Evolutionary conservation across 1,139 yeast genomes (phyloP), one percentile per base, ranked within the genome.

Genomic region (Candida tropicalis): DNA sequence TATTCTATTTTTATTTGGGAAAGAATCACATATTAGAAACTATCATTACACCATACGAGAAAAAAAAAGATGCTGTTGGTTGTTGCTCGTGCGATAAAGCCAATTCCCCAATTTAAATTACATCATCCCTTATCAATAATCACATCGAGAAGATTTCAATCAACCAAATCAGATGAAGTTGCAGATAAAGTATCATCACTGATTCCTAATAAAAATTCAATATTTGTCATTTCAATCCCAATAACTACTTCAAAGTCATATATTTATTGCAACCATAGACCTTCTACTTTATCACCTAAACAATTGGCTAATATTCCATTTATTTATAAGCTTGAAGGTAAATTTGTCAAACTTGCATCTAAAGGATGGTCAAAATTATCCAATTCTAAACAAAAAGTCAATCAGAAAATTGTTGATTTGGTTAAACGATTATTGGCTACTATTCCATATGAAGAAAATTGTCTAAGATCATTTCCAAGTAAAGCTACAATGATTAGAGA

Each of bases 141-240:
- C 33, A 18, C 33, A 17, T 18, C 13, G 15, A 28, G 26, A 29
- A 39, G 41, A 33, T 39, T 25, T 16, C 38, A 39, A 33, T 33
- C 41, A 3, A 25, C 41, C 5, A 31, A 17, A 16, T 18, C 36
- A 16, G 24, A 18, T 17, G 26, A 31, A 18, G 25, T 18, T 31
- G 9, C 25, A 11, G 15, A 8, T 4, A 29, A 29, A n/a, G 12
- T 31, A n/a, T n/a, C 44, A 20, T 27, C 39, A 10, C 35, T 38
- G 9, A 26, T 38, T 9, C 35, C 35, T 15, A 40, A 46, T 48
- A 35, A 41, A 24, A 45, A 51, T 31, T 60, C 79, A 6, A 71
- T 79, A 31, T 79, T 75, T 50, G 65, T 82, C 15, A 63, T 82
- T 65, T 66, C 84, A 9, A 63, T 84, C 5, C 93, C 93, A 4